These are phyloP conservation scores for Ilyonectria destructans DNA, from an alignment of 2,329 filamentous ascomycete species.

Conservation along the genomic window DNA sequence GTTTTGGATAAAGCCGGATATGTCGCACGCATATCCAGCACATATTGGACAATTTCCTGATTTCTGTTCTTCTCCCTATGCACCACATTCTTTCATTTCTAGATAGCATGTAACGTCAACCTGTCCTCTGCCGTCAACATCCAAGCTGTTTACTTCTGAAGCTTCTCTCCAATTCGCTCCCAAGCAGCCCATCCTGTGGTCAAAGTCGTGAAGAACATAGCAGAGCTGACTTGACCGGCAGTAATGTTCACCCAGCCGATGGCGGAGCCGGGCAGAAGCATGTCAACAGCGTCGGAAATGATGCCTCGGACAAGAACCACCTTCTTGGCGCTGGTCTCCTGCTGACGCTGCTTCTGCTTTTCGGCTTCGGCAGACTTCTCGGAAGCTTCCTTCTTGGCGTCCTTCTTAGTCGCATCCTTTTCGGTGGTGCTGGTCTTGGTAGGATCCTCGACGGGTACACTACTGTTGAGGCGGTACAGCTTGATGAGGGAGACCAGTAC, in stretches of 20 bases:
- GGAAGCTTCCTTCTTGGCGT: slow-evolving; percentile 32
- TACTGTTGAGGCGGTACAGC: slow-evolving; percentile 55
- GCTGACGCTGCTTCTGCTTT: slow-evolving; percentile 56
- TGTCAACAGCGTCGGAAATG: slow-evolving; percentile 73
- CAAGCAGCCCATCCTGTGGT: slow-evolving; percentile 75
- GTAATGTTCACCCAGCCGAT: slow-evolving; percentile 74
- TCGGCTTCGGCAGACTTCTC: slow-evolving; percentile 45
- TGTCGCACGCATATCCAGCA: slow-evolving; percentile 6
- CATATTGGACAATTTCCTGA: not conserved
- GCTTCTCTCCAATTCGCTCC: slow-evolving; percentile 62
- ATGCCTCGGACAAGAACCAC: slow-evolving; percentile 64
- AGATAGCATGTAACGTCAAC: slow-evolving; percentile 15
- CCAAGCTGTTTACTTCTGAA: slow-evolving; percentile 34
- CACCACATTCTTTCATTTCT: not conserved
- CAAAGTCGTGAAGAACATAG: slow-evolving; percentile 75
- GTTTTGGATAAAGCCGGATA: slow-evolving; percentile 17
- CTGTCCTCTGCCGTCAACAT: slow-evolving; percentile 1
- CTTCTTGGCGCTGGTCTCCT: slow-evolving; percentile 52
- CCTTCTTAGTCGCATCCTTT: slow-evolving; percentile 32
- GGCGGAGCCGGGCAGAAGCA: slow-evolving; percentile 73
- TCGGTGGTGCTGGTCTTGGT: slow-evolving; percentile 34
- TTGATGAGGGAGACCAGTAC: slow-evolving; percentile 61
- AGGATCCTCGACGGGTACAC: slow-evolving; percentile 44
- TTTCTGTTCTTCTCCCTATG: not conserved
- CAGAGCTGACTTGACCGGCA: slow-evolving; percentile 68